Evolutionary conservation across 2,329 filamentous ascomycete genomes (phyloP), one percentile per base, ranked within the genome.

Genomic region (Malbranchea cinnamomea): DNA sequence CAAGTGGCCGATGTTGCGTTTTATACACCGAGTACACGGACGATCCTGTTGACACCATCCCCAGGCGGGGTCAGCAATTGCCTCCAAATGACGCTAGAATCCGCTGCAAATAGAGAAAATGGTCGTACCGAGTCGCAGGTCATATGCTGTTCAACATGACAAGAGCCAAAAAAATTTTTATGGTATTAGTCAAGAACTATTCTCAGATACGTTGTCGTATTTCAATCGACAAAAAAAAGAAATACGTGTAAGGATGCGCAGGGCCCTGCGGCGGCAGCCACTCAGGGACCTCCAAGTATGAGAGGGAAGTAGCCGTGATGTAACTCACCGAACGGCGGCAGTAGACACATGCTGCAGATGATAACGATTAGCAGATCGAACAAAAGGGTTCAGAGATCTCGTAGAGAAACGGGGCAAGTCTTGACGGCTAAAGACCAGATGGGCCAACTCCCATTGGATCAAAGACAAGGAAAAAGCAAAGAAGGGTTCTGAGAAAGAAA

Each of bases 1-100:
- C 42, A 98, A 69, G 59, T 98, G 89, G 47, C 87, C 89, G 56
- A 98, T 98, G 61, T 93, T 93, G 50, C 89, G 78, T 63, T 95
- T 98, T 60, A 95, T 82, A 65, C 89, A 98, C 60, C 89, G 74
- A 48, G 83, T 87, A 69, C 89, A 98, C 49, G 89, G 89, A 53
- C 89, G 78, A 64, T 92, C 83, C 83, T 91, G 56, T 30, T 28
- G n/a, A n/a, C n/a, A 7, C 6, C 11, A 19, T 12, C 22, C 31
- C 26, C n/a, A 27, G 12, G 3, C n/a, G 6, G 10, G 13, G 17
- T 27, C 24, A 28, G 30, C 21, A 21, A 41, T 17, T 5, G 12
- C 13, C 25, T 17, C 30, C 26, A n/a, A n/a, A 39, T 30, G 27
- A 32, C 12, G 23, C 20, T n/a, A n/a, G n/a, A n/a, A n/a, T n/a